phyloP scores from a whole-genome alignment of 2,329 filamentous ascomycete species.

The Calonectria hawksworthii region DNA sequence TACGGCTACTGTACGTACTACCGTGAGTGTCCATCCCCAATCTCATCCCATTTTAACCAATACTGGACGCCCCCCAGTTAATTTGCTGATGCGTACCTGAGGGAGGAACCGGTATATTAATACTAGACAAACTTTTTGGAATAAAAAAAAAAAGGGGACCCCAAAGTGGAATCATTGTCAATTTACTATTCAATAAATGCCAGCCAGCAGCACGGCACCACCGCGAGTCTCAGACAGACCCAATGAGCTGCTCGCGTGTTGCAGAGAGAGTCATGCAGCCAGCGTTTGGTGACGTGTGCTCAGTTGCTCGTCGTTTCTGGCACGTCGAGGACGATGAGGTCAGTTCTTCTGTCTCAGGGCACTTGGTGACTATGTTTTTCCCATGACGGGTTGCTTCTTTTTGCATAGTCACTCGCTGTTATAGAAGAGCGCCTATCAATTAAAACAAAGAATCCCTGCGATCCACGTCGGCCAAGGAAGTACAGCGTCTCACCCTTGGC shows the following conservation, averaged over 20 bases:
- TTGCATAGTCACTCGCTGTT: conserved; percentile 1
- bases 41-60: conserved; percentile 11
- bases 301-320: not conserved
- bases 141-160: not conserved
- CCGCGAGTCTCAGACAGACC: conserved; percentile 9
- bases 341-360: not conserved
- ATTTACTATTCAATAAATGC: conserved; percentile 14
- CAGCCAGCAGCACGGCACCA: conserved; percentile 8
- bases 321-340: not conserved
- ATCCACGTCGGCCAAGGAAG: conserved; percentile 8
- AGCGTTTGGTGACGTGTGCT: not conserved
- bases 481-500: not conserved
- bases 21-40: not conserved
- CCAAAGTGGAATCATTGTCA: not conserved
- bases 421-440: not conserved
- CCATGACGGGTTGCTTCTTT: not conserved
- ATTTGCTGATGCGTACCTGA: conserved; percentile 12
- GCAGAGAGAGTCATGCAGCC: conserved; percentile 7
- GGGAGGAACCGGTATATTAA: conserved; percentile 4
- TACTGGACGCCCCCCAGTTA: not conserved
- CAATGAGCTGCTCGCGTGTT: not conserved
- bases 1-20: not conserved
- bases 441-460: not conserved
- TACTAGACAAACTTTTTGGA: conserved; percentile 2
- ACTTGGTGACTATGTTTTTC: not conserved